Evolutionary conservation across 495 filamentous ascomycete genomes (phyloP).

Genomic region (Hypoxylon fragiforme): DNA sequence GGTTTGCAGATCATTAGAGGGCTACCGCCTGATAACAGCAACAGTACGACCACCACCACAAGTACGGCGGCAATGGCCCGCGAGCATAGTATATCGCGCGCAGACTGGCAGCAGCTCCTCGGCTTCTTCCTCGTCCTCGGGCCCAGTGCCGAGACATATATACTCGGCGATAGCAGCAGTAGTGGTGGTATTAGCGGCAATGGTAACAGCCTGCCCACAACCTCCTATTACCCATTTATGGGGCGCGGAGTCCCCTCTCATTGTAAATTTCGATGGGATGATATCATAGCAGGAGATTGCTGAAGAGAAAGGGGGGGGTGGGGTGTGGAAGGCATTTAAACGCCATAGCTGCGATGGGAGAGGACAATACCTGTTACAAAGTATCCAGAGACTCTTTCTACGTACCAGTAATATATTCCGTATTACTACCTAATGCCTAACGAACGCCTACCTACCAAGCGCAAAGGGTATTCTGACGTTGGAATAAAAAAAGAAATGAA

Average conservation of each 20-base stretch:
- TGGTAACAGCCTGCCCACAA: conserved; percentile 3
- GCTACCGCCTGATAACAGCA: conserved; percentile 25
- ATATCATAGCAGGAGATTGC: too few species aligned
- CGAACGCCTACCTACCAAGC: conserved; percentile 2
- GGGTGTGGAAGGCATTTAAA: conserved; percentile 3
- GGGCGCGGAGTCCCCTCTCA: conserved; percentile 3
- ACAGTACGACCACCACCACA: conserved; percentile 14
- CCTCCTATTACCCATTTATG: background rate
- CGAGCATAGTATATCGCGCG: conserved; percentile 8
- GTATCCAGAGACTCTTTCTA: too few species aligned
- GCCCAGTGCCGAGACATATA: conserved; percentile 23
- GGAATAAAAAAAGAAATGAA: conserved; percentile 4
- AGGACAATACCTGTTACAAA: too few species aligned
- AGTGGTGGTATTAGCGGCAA: background rate
- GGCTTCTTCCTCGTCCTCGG: conserved; percentile 42
- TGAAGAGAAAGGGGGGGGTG: too few species aligned
- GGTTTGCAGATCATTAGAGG: conserved; percentile 44
- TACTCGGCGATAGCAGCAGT: background rate
- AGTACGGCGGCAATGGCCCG: background rate
- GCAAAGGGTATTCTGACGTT: conserved; percentile 24
- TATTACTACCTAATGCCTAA: too few species aligned
- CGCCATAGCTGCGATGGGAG: too few species aligned
- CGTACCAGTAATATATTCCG: too few species aligned
- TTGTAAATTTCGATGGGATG: conserved; percentile 15
- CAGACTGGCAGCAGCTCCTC: conserved; percentile 41